Conservation (phyloP, 331 rosid genomes). For the Rhamnella rubrinervis region DNA sequence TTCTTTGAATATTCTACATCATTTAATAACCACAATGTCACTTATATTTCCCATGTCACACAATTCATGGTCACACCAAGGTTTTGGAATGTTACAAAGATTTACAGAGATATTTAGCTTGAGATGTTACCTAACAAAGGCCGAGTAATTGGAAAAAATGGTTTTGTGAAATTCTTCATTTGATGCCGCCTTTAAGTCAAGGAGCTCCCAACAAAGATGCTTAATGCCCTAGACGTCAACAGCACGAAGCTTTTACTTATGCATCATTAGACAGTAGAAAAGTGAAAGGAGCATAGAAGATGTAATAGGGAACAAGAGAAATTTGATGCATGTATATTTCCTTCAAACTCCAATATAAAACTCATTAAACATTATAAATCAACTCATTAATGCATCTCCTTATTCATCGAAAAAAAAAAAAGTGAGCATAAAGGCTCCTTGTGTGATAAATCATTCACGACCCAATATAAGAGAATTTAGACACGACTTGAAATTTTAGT, state of each 20-base stretch:
- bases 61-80: not conserved
- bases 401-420: too few species aligned
- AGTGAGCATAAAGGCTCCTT: too few species aligned
- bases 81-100: not conserved
- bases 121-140: constrained; percentile 53
- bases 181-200: constrained; percentile 64
- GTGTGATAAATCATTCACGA: too few species aligned
- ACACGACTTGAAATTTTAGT: too few species aligned
- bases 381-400: too few species aligned
- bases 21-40: not conserved
- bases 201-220: constrained; percentile 71
- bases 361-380: too few species aligned
- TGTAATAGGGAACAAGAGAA: too few species aligned
- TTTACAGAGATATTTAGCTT: not conserved
- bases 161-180: constrained; percentile 49
- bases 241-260: not conserved
- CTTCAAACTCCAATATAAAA: too few species aligned
- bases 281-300: too few species aligned
- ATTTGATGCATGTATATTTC: too few species aligned
- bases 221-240: constrained; percentile 52
- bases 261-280: not conserved
- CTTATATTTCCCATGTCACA: not conserved
- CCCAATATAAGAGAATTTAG: too few species aligned
- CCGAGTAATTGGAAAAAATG: constrained; percentile 50
- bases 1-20: constrained; percentile 58